Percentiles rank a stretch among this genome's conserved stretches.
phyloP scores from a whole-genome alignment of 2,329 filamentous ascomycete genomes.

The Tricladium varicosporioides region DNA sequence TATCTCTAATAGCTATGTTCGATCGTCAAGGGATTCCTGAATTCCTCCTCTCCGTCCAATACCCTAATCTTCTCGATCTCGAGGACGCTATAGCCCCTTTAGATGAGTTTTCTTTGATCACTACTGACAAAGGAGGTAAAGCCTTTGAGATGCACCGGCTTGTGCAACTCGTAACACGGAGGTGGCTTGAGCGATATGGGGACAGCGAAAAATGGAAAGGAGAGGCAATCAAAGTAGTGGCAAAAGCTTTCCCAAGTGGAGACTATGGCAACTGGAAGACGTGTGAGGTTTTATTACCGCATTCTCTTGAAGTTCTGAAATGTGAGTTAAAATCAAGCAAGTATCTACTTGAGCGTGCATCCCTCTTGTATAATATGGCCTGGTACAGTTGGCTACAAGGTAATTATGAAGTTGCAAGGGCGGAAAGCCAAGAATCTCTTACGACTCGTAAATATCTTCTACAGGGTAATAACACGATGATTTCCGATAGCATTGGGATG shows the following conservation, averaged over 20 bases:
- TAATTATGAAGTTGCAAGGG: constrained; percentile 2
- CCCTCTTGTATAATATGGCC: constrained; percentile 25
- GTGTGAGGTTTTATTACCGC: constrained; percentile 35
- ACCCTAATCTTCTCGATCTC: constrained; percentile 20
- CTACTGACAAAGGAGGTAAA: constrained; percentile 11
- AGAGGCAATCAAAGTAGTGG: constrained; percentile 18
- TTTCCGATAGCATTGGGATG: constrained; percentile 4
- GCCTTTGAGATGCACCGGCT: constrained; percentile 22
- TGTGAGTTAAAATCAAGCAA: constrained; percentile 13
- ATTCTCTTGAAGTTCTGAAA: constrained; percentile 23
- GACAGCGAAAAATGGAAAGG: constrained; percentile 15
- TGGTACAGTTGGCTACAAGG: constrained; percentile 23
- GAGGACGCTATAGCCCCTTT: constrained; percentile 37
- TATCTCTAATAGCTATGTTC: constrained; percentile 24
- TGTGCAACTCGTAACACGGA: constrained; percentile 22
- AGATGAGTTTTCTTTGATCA: constrained; percentile 38
- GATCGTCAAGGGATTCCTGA: constrained; percentile 26
- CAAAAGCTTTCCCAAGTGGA: constrained; percentile 19
- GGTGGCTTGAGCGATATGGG: constrained; percentile 21
- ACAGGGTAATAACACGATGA: neutral
- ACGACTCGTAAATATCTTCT: neutral
- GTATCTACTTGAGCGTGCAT: constrained; percentile 17
- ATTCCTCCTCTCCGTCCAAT: constrained; percentile 9
- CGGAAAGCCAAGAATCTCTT: constrained; percentile 4
- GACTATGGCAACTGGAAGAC: constrained; percentile 35